These are phyloP conservation scores for Teratosphaeria pseudoeucalypti DNA, from an alignment of 2,329 filamentous ascomycete genomes.

Conservation along the genomic window DNA sequence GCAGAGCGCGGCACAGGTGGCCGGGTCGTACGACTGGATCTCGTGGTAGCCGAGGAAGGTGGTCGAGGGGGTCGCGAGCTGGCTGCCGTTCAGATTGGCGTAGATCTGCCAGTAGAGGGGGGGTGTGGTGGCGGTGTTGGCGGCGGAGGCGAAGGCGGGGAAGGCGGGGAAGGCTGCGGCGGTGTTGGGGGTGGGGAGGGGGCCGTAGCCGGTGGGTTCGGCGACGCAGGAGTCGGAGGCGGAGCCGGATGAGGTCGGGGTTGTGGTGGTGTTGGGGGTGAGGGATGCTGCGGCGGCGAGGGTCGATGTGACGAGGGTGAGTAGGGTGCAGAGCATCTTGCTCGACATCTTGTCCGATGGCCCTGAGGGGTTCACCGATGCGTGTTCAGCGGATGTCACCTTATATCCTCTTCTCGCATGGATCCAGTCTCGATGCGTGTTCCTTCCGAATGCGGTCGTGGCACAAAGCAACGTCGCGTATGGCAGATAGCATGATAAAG, in stretches of 20 bases:
- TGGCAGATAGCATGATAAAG: not conserved
- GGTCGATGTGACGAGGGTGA: not conserved
- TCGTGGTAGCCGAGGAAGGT: not conserved
- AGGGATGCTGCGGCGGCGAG: not conserved
- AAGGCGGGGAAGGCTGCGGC: not conserved
- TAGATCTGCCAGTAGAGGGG: not conserved
- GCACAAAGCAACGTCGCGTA: not conserved
- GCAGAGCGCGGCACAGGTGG: not conserved
- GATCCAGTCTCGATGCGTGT: not conserved
- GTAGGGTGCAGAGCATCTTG: not conserved
- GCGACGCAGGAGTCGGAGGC: not conserved
- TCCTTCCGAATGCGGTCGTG: not conserved
- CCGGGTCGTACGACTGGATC: not conserved
- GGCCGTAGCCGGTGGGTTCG: not conserved
- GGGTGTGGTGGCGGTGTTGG: not conserved
- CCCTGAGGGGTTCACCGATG: not conserved
- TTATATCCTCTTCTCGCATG: not conserved
- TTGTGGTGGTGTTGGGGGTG: not conserved
- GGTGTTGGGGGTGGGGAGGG: not conserved
- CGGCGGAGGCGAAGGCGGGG: not conserved
- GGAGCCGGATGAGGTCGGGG: not conserved
- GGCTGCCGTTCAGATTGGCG: not conserved
- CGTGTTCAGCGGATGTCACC: not conserved
- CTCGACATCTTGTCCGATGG: not conserved
- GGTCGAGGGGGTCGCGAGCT: not conserved